Conservation (phyloP, 345 rosid species). For the Lumnitzera racemosa region DNA sequence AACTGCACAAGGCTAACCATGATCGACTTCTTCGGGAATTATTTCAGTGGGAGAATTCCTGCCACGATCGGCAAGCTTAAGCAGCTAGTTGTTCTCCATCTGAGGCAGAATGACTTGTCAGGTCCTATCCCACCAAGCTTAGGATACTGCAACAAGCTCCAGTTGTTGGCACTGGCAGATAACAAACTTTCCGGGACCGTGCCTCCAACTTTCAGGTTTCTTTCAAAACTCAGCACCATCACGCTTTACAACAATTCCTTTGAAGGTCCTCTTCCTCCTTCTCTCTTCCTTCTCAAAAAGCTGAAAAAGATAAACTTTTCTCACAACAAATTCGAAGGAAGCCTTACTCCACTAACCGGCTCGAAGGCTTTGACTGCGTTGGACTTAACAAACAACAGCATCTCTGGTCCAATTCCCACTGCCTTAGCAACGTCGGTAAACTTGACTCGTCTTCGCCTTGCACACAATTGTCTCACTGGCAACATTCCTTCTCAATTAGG, state of each 20-base stretch:
- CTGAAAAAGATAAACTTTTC: slow-evolving; percentile 75
- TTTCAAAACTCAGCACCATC: slow-evolving; percentile 39
- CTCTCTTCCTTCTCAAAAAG: slow-evolving; percentile 53
- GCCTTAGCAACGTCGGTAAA: slow-evolving; percentile 43
- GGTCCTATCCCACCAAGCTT: slow-evolving; percentile 76
- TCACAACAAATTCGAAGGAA: slow-evolving; percentile 57
- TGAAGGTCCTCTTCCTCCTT: slow-evolving; percentile 58
- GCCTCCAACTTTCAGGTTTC: slow-evolving; percentile 72
- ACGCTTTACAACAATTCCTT: slow-evolving; percentile 80
- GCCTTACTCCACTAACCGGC: slow-evolving; percentile 56
- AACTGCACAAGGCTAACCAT: slow-evolving; percentile 58
- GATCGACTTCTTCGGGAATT: slow-evolving; percentile 71
- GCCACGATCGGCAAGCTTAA: slow-evolving; percentile 57
- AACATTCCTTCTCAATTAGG: slow-evolving; percentile 53
- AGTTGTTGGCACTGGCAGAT: slow-evolving; percentile 62
- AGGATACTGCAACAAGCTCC: slow-evolving; percentile 65
- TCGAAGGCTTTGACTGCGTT: slow-evolving; percentile 49
- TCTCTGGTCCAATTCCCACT: slow-evolving; percentile 57
- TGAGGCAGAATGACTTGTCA: slow-evolving; percentile 73
- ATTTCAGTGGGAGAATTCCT: slow-evolving; percentile 63
- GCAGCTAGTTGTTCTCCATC: slow-evolving; percentile 57
- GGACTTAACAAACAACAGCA: slow-evolving; percentile 75
- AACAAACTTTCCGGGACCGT: slow-evolving; percentile 63
- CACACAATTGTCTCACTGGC: slow-evolving; percentile 57
- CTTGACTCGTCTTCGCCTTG: slow-evolving; percentile 64